These are phyloP conservation scores for Microcyclospora tardicrescens DNA, from an alignment of 2,329 filamentous ascomycete genomes.

Conservation along the genomic window DNA sequence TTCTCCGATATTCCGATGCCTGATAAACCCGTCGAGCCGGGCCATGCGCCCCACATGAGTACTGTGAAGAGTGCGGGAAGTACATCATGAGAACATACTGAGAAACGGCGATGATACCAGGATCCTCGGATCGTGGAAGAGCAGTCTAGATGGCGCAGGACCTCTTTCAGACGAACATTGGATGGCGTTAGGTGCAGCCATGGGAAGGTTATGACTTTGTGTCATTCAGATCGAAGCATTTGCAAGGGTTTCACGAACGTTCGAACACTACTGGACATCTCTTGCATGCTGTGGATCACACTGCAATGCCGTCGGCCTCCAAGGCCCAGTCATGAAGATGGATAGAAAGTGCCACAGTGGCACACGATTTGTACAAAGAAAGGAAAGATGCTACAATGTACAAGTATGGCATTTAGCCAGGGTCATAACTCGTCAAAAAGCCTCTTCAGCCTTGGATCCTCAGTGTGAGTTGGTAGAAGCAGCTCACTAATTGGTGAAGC, in stretches of 20 bases:
- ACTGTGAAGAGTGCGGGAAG: constrained; percentile 14
- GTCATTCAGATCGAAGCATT: no score
- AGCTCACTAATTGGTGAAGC: constrained; percentile 8
- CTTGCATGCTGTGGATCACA: no score
- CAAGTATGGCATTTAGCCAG: no score
- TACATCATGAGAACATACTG: constrained; percentile 2
- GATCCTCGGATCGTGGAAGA: neutral
- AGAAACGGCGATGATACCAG: neutral
- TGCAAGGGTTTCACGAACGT: no score
- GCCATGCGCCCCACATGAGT: constrained; percentile 12
- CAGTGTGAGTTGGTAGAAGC: constrained; percentile 7
- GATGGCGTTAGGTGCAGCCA: no score
- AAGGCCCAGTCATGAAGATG: no score
- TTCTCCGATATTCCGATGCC: constrained; percentile 93
- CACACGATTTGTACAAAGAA: no score
- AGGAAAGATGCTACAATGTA: no score
- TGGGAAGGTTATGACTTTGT: no score
- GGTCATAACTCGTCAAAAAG: constrained; percentile 19
- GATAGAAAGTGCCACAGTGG: no score
- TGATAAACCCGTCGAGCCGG: constrained; percentile 48
- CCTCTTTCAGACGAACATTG: neutral
- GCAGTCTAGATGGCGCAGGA: neutral
- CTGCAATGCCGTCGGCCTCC: no score
- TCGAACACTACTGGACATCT: no score
- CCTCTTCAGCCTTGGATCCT: constrained; percentile 17